A percentile compares a stretch with the other conserved stretches of the same genome.
phyloP scores from a whole-genome alignment of 768 basidiomycete species.

The Macrolepiota albuminosa region DNA sequence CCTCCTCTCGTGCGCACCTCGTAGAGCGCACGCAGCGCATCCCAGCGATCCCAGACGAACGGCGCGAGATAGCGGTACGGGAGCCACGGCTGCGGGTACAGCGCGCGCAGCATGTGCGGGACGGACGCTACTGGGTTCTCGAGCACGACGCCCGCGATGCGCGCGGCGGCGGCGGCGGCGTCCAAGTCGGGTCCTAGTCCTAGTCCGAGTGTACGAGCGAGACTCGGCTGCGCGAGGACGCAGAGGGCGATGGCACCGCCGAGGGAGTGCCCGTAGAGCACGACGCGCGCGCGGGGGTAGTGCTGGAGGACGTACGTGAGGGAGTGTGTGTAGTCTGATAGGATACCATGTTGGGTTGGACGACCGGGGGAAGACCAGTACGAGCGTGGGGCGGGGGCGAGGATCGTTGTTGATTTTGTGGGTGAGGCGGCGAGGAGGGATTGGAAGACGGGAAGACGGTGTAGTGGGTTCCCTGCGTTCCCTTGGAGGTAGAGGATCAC shows the following conservation, averaged over 20 bases:
- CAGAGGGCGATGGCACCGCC: slow-evolving; percentile 41
- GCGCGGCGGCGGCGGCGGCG: background rate
- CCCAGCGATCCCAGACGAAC: slow-evolving; percentile 43
- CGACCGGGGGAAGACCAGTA: slow-evolving; percentile 39
- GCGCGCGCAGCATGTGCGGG: slow-evolving; percentile 38
- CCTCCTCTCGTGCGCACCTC: too few relatives aligned
- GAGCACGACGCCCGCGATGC: slow-evolving; percentile 34
- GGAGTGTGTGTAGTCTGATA: slow-evolving; percentile 33
- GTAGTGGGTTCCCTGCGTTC: slow-evolving; percentile 46
- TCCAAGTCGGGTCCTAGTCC: background rate
- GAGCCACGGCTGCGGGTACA: slow-evolving; percentile 44
- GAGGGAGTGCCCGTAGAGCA: slow-evolving; percentile 45
- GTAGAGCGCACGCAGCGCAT: slow-evolving; percentile 29
- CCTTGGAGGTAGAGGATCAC: slow-evolving; percentile 24
- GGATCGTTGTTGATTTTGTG: background rate
- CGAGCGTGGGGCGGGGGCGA: slow-evolving; percentile 35
- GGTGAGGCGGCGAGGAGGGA: background rate
- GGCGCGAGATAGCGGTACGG: slow-evolving; percentile 45
- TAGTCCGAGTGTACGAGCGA: background rate
- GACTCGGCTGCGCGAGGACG: slow-evolving; percentile 25
- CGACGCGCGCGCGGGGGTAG: slow-evolving; percentile 28
- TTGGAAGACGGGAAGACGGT: slow-evolving; percentile 39
- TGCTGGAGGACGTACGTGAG: slow-evolving; percentile 25
- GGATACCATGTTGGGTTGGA: slow-evolving; percentile 34
- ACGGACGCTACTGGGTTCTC: slow-evolving; percentile 49